Base-by-base conservation (phyloP, 2,329 filamentous ascomycete genomes). In the Botrytis pseudocinerea region DNA sequence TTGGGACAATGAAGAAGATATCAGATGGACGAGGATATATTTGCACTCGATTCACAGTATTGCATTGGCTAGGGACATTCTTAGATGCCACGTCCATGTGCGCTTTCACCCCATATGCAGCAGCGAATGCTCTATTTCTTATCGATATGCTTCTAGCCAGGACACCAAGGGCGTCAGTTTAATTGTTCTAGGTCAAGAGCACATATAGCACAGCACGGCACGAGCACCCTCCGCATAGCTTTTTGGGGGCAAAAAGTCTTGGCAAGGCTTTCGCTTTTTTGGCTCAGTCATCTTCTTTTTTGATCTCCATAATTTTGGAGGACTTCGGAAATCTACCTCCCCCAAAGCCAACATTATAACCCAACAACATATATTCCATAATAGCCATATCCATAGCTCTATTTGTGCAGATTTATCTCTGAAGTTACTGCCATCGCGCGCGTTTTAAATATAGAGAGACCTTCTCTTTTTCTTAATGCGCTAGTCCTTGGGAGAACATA, bases 241-340 rank as follows among this genome's bases (percentile, higher is more conserved):
- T 35, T 25, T 25, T 25, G 63, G 63, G 22, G 20, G 16, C 22
- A 40, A 40, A 54, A 66, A 54, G 25, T 54, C 64, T 66, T 66
- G 46, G 64, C 64, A 66, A 66, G 46, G 74, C 73, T 64, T 72
- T 75, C 32, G 10, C 44, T 2, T 51, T 57, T 57, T 64, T 28
- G 40, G 46, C n/a, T 68, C 63, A 68, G 64, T 68, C 65, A 74
- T 59, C 73, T 73, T 65, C 73, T 70, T 57, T 72, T 59, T 35
- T 57, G 51, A 48, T 42, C 54, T 74, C 69, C 72, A 75, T 74
- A 75, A 77, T 75, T 75, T 76, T 75, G 59, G 16, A 69, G 54
- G 48, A 57, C 54, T 69, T 65, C 20, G 18, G n/a, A 69, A 69
- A 57, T 57, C n/a, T 46, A 61, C 28, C 40, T 18, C 16, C 54